Percentiles rank a stretch among this genome's conserved stretches.
These are phyloP conservation scores for Candida silvatica DNA, from an alignment of 805 yeast genomes.

Conservation along the genomic window DNA sequence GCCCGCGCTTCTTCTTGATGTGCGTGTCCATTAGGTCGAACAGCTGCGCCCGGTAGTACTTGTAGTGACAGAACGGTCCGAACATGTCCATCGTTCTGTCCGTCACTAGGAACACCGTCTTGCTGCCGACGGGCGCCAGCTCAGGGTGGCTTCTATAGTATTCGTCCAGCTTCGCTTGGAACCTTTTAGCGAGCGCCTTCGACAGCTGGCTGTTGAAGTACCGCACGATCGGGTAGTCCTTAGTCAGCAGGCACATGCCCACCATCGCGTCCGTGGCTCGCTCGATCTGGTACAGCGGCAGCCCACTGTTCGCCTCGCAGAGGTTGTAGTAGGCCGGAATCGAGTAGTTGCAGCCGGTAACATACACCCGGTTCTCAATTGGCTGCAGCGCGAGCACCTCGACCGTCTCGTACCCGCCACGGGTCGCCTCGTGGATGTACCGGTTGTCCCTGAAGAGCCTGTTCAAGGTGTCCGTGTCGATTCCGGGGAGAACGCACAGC, in stretches of 20 bases:
- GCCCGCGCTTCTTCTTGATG: conserved; percentile 16
- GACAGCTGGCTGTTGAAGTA: conserved; percentile 51
- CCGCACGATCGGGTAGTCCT: conserved; percentile 84
- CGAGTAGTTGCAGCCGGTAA: conserved; percentile 53
- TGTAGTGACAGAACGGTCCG: conserved; percentile 83
- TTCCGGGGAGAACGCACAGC: conserved; percentile 55
- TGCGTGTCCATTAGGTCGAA: conserved; percentile 47
- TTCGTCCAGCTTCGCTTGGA: conserved; percentile 64
- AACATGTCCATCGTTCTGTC: conserved; percentile 80
- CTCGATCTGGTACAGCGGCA: conserved; percentile 50
- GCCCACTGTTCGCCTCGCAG: conserved; percentile 35
- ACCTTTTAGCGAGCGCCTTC: conserved; percentile 52
- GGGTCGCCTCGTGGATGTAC: conserved; percentile 1
- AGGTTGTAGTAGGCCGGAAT: conserved; percentile 71
- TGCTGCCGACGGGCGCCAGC: conserved; percentile 42
- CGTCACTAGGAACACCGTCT: conserved; percentile 60
- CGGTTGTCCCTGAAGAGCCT: conserved; percentile 9
- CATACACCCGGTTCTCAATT: conserved; percentile 60
- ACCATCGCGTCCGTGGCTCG: conserved; percentile 58
- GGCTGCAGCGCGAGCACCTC: conserved; percentile 48
- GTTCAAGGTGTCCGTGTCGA: conserved; percentile 18
- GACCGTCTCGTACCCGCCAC: conserved; percentile 17
- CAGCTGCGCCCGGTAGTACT: conserved; percentile 87
- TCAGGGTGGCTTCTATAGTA: conserved; percentile 64
- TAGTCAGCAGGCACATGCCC: conserved; percentile 65